Conservation (phyloP, 306 rosid genomes). For the Gynostemma pentaphyllum region DNA sequence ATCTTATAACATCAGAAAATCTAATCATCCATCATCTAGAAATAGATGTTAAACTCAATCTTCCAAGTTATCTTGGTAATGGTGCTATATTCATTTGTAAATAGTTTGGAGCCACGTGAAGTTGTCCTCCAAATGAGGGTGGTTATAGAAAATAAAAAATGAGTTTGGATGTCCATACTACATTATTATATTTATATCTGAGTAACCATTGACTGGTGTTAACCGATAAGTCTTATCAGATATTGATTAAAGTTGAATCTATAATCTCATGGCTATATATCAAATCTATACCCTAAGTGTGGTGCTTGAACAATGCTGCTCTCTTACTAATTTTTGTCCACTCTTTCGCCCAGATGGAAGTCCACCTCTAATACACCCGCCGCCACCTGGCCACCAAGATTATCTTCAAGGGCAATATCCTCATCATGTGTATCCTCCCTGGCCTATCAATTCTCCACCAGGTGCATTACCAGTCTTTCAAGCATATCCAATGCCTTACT, state of each 20-base stretch:
- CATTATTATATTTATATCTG: not conserved
- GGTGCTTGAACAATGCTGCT: not conserved
- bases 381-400: constrained; percentile 48
- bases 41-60: not conserved
- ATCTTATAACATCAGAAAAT: not conserved
- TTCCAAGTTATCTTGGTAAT: not conserved
- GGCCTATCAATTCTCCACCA: constrained; percentile 89
- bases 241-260: not conserved
- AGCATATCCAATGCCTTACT: constrained; percentile 87
- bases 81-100: not conserved
- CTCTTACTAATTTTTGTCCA: constrained; percentile 2
- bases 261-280: not conserved
- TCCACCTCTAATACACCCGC: constrained; percentile 45
- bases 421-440: constrained; percentile 76
- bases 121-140: not conserved
- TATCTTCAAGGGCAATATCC: constrained; percentile 82
- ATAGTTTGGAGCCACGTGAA: not conserved
- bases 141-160: not conserved
- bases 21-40: not conserved
- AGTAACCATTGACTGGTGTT: not conserved
- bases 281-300: not conserved
- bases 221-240: not conserved
- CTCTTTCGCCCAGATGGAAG: constrained; percentile 47
- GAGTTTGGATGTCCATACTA: not conserved
- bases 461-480: constrained; percentile 67